These are phyloP conservation scores for Sarcodon aspratus DNA, from an alignment of 768 basidiomycete species.

Conservation along the genomic window DNA sequence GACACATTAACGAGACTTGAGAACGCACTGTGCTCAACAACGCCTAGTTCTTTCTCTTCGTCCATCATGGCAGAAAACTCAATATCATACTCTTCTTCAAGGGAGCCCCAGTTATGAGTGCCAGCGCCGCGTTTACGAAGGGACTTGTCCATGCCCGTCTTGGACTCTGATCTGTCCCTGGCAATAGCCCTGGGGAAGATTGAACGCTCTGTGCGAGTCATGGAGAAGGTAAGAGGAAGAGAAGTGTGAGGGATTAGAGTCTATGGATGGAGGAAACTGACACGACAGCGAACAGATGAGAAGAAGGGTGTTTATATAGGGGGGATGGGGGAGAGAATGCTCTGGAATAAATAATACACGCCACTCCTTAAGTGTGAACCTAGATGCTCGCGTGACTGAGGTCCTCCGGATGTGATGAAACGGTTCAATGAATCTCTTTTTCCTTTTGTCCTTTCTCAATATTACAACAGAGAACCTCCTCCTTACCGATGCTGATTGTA, in stretches of 20 bases:
- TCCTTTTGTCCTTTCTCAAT: too few relatives aligned
- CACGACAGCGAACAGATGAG: not conserved
- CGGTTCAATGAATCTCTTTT: too few relatives aligned
- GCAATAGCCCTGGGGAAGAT: slow-evolving; percentile 57
- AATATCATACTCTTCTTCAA: slow-evolving; percentile 49
- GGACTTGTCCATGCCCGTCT: slow-evolving; percentile 61
- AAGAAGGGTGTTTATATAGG: not conserved
- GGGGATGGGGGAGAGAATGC: not conserved
- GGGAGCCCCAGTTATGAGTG: slow-evolving; percentile 76
- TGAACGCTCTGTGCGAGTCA: slow-evolving; percentile 77
- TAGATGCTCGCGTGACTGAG: too few relatives aligned
- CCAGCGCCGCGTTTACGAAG: slow-evolving; percentile 75
- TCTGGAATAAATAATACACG: too few relatives aligned
- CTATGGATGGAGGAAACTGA: not conserved
- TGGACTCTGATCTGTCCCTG: slow-evolving; percentile 72
- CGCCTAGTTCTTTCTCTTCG: slow-evolving; percentile 34
- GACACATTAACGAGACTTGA: slow-evolving; percentile 3
- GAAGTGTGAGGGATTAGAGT: not conserved
- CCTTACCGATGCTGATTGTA: too few relatives aligned
- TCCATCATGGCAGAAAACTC: slow-evolving; percentile 51
- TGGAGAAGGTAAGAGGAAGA: slow-evolving; percentile 15
- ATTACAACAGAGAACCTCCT: too few relatives aligned
- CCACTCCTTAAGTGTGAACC: too few relatives aligned
- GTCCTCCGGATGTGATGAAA: too few relatives aligned
- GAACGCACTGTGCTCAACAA: slow-evolving; percentile 10